Base-by-base conservation (phyloP, 805 yeast genomes). In the Priceomyces melissophilus region DNA sequence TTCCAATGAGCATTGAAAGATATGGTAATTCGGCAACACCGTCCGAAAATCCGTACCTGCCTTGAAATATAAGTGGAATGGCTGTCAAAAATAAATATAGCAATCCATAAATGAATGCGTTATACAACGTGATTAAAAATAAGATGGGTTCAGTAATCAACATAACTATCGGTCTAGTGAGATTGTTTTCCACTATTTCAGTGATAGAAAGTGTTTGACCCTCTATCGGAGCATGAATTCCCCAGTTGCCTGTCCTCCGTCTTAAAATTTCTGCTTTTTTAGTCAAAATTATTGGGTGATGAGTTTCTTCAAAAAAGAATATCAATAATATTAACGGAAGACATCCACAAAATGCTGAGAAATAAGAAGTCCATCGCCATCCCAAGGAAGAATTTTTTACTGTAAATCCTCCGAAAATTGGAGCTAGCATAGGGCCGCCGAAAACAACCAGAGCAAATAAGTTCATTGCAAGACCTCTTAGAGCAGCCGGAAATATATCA, bases 391-490 rank as follows among this genome's bases (percentile, higher is more conserved):
- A 15, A 26, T 43, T 43, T 31, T 35, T 43, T 9, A 40, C 38
- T 32, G 68, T 64, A 44, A 56, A 56, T 10, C 52, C 60, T 32
- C 60, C 55, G 40, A 76, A 51, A 41, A 87, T 78, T 12, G 95
- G 95, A 0, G 87, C 88, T 28, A 81, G 40, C 62, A 85, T 70
- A 11, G 95, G 95, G 40, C 90, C 88, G 49, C 60, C 61, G 34
- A 84, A 82, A 23, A 85, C 86, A 38, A 81, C 78, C 62, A 83
- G 70, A 2, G 85, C 67, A 50, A 86, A 87, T 12, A 81, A 45
- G 10, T 80, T 69, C 53, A 86, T 69, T n/a, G 93, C 90, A 36
- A 71, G 75, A 49, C 95, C 95, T 61, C 95, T 76, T 16, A 68
- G 54, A 12, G 58, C 58, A 45, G 79, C 77, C 48, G 75, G 76